Evolutionary conservation across 140 eudicot genomes (phyloP).

Genomic region (Anethum foeniculum): DNA sequence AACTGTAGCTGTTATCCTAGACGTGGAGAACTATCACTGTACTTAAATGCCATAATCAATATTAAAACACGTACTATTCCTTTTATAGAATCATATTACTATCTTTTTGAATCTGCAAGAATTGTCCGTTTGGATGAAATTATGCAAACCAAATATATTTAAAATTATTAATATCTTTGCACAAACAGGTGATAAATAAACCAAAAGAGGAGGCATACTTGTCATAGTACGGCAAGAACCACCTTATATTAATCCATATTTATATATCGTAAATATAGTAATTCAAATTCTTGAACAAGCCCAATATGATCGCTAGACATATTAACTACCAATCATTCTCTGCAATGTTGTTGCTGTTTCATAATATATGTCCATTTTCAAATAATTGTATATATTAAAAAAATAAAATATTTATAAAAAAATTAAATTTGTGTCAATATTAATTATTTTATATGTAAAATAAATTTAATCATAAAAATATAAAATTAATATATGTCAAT

Average conservation of each 20-base stretch:
- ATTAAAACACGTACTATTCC: background rate
- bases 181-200: constrained; percentile 25
- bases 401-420: too few species aligned
- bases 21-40: constrained; percentile 6
- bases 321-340: constrained; percentile 16
- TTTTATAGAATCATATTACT: too few species aligned
- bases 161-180: background rate
- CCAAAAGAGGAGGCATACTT: constrained; percentile 22
- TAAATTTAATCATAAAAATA: too few species aligned
- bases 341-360: background rate
- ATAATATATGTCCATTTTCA: too few species aligned
- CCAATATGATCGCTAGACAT: constrained; percentile 16
- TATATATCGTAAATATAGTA: background rate
- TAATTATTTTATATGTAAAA: too few species aligned
- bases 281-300: background rate
- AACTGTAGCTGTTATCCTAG: constrained; percentile 2
- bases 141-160: background rate
- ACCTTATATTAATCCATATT: background rate
- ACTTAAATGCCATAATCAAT: background rate
- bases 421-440: too few species aligned
- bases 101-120: background rate
- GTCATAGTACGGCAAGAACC: constrained; percentile 17
- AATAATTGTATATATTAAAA: too few species aligned
- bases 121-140: constrained; percentile 13
- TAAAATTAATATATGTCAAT: too few species aligned